A percentile compares a stretch with the other conserved stretches of the same genome.
These are phyloP conservation scores for Wickerhamomyces sp. DNA, from an alignment of 1,139 yeast species.

Conservation along the genomic window DNA sequence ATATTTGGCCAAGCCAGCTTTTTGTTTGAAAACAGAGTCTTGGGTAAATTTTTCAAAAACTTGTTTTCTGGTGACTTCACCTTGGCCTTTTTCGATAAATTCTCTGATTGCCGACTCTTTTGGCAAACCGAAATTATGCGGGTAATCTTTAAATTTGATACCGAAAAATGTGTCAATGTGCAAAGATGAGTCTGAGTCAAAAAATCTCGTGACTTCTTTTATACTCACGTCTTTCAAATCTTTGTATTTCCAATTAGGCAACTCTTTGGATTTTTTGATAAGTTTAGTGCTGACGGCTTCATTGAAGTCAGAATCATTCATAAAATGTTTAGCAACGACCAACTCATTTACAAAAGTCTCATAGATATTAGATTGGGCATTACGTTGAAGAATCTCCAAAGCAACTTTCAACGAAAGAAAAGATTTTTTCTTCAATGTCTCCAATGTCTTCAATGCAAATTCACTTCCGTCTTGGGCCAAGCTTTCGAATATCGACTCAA, in stretches of 20 bases:
- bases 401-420: conserved; percentile 77
- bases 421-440: conserved; percentile 52
- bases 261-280: conserved; percentile 55
- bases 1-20: conserved; percentile 19
- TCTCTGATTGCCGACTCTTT: conserved; percentile 25
- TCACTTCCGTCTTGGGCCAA: conserved; percentile 34
- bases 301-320: conserved; percentile 51
- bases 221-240: conserved; percentile 33
- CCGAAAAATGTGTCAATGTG: conserved; percentile 40
- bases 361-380: conserved; percentile 53
- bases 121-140: conserved; percentile 79
- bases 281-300: conserved; percentile 75
- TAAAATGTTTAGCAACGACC: conserved; percentile 71
- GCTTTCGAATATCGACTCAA: conserved; percentile 57
- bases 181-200: conserved; percentile 21
- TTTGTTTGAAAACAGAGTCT: conserved; percentile 13
- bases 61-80: conserved; percentile 10
- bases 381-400: conserved; percentile 62
- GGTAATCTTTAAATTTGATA: conserved; percentile 57
- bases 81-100: conserved; percentile 12
- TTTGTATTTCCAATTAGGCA: conserved; percentile 34
- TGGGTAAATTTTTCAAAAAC: conserved; percentile 15
- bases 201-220: conserved; percentile 20
- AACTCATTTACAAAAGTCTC: conserved; percentile 71
- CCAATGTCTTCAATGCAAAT: conserved; percentile 60